phyloP scores from a whole-genome alignment of 129 eudicot genomes.

The Silybum marianum region DNA sequence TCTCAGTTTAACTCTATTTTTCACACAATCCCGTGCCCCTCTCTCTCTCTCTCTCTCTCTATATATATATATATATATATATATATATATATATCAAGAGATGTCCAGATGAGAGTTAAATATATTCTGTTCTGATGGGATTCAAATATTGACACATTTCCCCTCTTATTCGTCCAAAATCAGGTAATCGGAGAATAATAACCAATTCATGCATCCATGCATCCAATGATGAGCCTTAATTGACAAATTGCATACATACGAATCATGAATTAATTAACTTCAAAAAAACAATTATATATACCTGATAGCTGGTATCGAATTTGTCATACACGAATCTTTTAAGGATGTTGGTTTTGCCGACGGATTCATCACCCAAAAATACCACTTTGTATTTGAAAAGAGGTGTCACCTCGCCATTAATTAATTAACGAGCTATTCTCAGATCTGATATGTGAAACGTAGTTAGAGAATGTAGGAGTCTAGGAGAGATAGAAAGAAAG shows the following conservation, averaged over 20 bases:
- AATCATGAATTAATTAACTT: neutral
- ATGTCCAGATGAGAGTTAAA: no score
- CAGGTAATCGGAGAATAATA: no score
- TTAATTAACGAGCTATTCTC: neutral
- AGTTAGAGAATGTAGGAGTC: slow-evolving; percentile 12
- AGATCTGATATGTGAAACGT: slow-evolving; percentile 36
- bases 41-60: no score
- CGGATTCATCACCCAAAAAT: slow-evolving; percentile 90
- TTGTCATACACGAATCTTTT: slow-evolving; percentile 92
- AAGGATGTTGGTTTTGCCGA: slow-evolving; percentile 89
- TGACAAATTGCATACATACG: slow-evolving; percentile 14
- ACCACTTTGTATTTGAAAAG: slow-evolving; percentile 83
- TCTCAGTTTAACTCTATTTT: no score
- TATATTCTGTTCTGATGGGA: no score
- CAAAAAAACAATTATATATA: neutral
- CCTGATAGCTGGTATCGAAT: slow-evolving; percentile 54
- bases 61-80: no score
- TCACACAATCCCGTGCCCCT: no score
- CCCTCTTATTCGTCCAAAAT: no score
- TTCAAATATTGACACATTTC: no score
- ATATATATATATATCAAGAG: no score
- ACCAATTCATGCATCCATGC: neutral
- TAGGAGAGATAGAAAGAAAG: slow-evolving; percentile 25
- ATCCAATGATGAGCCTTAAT: neutral
- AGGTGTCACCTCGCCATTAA: slow-evolving; percentile 41